Evolutionary conservation across 139 green algal genomes (phyloP), one percentile per base, ranked within the genome.

Genomic region (Tetratostichococcus sp.): DNA sequence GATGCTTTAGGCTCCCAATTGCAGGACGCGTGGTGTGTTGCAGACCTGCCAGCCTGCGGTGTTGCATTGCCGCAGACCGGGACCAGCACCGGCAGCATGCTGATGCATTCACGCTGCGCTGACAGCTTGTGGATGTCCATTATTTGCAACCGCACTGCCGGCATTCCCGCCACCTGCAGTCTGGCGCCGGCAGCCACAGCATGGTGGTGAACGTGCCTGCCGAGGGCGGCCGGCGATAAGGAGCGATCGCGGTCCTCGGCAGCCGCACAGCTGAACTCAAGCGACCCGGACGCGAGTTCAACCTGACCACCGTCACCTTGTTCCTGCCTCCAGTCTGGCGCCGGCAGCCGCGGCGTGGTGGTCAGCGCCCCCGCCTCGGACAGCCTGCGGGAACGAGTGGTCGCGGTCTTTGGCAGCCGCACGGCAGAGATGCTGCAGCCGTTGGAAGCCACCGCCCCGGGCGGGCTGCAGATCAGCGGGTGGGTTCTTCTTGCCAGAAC

Each of bases 241-340:
- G 94, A 62, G 77, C 98, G 22, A 79, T 89, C 8, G 77, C 87
- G 2, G 84, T 98, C 21, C 94, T 98, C 76, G 95, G 95, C 19
- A 43, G 71, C 57, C 94, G 91, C 68, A 67, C 81, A 19, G 87
- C 83, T 19, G 82, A 86, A n/a, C n/a, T n/a, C n/a, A n/a, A n/a
- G n/a, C n/a, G n/a, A n/a, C n/a, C n/a, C n/a, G n/a, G n/a, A n/a
- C n/a, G n/a, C n/a, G n/a, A n/a, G n/a, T n/a, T n/a, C n/a, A n/a
- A n/a, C n/a, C n/a, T n/a, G n/a, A n/a, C n/a, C n/a, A n/a, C n/a
- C n/a, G n/a, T n/a, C n/a, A n/a, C n/a, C n/a, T n/a, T n/a, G n/a
- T n/a, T n/a, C n/a, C n/a, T n/a, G n/a, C n/a, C 30, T 58, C 31
- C 89, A 96, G 81, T 74, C 77, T 1, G 86, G 83, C 62, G 84